Base-by-base conservation (phyloP, 371 early-diverging fungal genomes). In the Lichtheimia corymbifera region DNA sequence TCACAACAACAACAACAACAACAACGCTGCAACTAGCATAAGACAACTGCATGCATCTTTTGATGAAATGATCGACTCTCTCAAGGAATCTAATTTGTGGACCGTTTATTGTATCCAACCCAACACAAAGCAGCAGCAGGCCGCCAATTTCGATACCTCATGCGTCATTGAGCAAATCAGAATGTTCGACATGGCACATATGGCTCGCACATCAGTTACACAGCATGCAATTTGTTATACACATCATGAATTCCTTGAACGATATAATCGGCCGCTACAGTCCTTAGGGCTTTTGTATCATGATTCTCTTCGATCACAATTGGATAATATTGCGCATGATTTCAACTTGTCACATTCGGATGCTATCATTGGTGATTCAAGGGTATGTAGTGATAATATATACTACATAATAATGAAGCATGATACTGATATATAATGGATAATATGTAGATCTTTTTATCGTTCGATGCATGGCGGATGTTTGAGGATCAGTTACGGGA, bases 41-140 rank as follows among this genome's bases (percentile, higher is more conserved):
- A 2, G 63, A 58, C 2, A 64, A 72, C 4, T 92, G 66, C 88
- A 90, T 57, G 79, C 84, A 12, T 84, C 92, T 3, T 68, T 94
- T 43, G 84, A 88, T 50, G 92, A 92, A 63, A 74, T 97, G 11
- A 77, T 93, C 15, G 88, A 87, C 24, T 85, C 93, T 11, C 73
- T 97, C 40, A 85, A 86, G 53, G 91, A 91, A 59, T 91, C 95
- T 0, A 87, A 88, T 41, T 80, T 93, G 2, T 97, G 96, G 97
- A 86, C 88, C 62, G 74, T 96, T 28, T 77, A 88, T 64, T 93
- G 93, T 77, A 70, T 97, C 40, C 77, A 80, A 15, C 90, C 92
- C 0, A 88, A 89, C 63, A 84, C 87, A 58, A 72, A 77, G 5
- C 74, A 76, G 53, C 73, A 72, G 62, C 67, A 80, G 24, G 62